These are phyloP conservation scores for Colletotrichum sp. DNA, from an alignment of 2,329 filamentous ascomycete genomes.

Conservation along the genomic window DNA sequence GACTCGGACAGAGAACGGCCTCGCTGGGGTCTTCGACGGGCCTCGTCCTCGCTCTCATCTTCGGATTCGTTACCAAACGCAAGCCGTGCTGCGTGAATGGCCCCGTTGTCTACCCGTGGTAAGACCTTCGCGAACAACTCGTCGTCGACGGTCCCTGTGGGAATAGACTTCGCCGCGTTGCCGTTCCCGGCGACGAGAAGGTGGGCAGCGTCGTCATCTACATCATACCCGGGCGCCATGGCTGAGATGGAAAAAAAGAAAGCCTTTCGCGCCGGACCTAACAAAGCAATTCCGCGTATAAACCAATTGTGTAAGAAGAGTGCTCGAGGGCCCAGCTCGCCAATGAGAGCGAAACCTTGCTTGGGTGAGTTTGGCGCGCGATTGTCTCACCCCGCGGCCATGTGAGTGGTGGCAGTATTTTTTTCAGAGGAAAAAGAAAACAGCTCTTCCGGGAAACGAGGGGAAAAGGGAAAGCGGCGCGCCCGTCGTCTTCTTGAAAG, in stretches of 20 bases:
- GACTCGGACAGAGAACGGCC: background rate
- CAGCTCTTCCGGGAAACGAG: background rate
- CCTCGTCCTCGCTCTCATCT: background rate
- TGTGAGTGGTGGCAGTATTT: background rate
- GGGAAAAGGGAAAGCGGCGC: background rate
- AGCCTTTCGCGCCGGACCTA: background rate
- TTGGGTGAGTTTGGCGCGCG: background rate
- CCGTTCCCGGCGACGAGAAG: background rate
- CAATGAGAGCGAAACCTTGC: background rate
- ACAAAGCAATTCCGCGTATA: background rate
- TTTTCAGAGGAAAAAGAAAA: background rate
- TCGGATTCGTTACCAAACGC: background rate
- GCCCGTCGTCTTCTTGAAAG: background rate
- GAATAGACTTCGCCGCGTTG: background rate
- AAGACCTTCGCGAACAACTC: conserved; percentile 3
- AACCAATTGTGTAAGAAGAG: background rate
- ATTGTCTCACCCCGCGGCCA: conserved; percentile 1
- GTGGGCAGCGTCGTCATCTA: conserved; percentile 2
- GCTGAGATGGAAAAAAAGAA: background rate
- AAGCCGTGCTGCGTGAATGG: background rate
- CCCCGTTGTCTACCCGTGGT: background rate
- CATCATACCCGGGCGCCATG: conserved; percentile 4
- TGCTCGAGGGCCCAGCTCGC: background rate
- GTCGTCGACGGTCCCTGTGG: conserved; percentile 7
- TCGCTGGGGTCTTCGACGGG: background rate